Percentiles rank a stretch among this genome's conserved stretches.
Evolutionary conservation across 257 asterid genomes (phyloP).

Genomic region (Leptodermis oblonga): DNA sequence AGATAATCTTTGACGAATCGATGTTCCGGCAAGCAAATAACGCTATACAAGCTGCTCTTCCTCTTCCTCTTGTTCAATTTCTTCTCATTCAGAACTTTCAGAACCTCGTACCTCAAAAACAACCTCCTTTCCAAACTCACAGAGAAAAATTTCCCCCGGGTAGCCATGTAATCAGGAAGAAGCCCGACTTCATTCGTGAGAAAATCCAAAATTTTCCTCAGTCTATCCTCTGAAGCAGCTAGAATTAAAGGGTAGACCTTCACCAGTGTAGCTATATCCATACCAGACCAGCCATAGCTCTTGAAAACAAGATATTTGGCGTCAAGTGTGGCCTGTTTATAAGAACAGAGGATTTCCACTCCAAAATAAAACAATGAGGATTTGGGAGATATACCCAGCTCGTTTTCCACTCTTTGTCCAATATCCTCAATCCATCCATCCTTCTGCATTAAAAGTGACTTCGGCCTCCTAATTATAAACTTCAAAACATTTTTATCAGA

Average conservation of each 20-base stretch:
- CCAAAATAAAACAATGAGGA: conserved; percentile 23
- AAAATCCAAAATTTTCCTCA: conserved; percentile 5
- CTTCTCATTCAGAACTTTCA: conserved; percentile 17
- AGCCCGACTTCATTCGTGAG: conserved; percentile 10
- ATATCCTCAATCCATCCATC: conserved; percentile 12
- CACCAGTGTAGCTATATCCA: conserved; percentile 13
- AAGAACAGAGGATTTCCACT: background rate
- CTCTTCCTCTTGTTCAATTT: conserved; percentile 20
- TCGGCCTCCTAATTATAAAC: conserved; percentile 4
- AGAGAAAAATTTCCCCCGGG: conserved; percentile 13
- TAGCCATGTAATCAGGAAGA: background rate
- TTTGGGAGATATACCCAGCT: conserved; percentile 19
- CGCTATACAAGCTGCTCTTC: background rate
- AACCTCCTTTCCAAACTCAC: conserved; percentile 21
- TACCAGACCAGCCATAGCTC: conserved; percentile 27
- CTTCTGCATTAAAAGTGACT: background rate
- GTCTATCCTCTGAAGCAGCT: conserved; percentile 1
- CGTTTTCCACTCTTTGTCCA: conserved; percentile 19
- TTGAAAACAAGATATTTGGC: conserved; percentile 18
- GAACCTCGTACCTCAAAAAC: conserved; percentile 16
- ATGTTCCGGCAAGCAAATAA: conserved; percentile 1
- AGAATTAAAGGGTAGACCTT: background rate
- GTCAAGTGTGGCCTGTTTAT: conserved; percentile 10
- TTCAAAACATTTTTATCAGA: background rate
- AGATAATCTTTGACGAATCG: conserved; percentile 19